A percentile compares a stretch with the other conserved stretches of the same genome.
phyloP scores from a whole-genome alignment of 2,329 filamentous ascomycete genomes.

The Cladophialophora immunda region DNA sequence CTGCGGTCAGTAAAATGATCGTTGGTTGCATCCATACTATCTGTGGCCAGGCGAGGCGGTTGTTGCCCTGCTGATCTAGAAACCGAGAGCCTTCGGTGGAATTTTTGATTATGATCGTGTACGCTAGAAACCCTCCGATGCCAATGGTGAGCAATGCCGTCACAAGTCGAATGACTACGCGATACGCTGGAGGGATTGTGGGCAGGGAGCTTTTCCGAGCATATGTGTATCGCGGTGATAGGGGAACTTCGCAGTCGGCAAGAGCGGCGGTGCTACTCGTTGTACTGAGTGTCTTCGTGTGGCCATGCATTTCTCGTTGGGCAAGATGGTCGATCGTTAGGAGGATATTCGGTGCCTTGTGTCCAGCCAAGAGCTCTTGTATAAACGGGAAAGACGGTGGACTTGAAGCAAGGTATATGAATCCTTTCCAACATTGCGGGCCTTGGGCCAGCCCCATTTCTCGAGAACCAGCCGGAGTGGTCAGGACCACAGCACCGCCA shows the following conservation, averaged over 20 bases:
- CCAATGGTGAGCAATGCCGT: neutral
- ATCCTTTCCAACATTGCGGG: neutral
- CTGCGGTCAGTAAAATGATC: constrained; percentile 5
- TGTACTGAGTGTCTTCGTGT: constrained; percentile 1
- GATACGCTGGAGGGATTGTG: constrained; percentile 7
- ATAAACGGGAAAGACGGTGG: neutral
- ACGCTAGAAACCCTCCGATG: neutral
- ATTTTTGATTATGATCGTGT: constrained; percentile 14
- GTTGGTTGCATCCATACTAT: constrained; percentile 17
- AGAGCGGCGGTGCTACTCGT: neutral
- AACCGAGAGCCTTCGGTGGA: constrained; percentile 13
- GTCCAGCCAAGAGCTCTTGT: neutral
- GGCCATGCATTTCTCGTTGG: constrained; percentile 8
- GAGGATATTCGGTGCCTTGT: neutral
- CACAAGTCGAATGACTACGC: constrained; percentile 13
- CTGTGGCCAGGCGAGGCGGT: constrained; percentile 9
- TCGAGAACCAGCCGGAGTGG: neutral
- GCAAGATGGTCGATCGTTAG: neutral
- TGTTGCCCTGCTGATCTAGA: constrained; percentile 9
- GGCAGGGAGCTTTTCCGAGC: constrained; percentile 1
- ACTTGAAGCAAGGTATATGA: neutral
- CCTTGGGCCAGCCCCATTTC: neutral
- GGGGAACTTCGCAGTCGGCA: neutral
- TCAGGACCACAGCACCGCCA: neutral
- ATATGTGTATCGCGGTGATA: constrained; percentile 3